Base-by-base conservation (phyloP, 2,329 filamentous ascomycete species). In the Clarireedia monteithiana region DNA sequence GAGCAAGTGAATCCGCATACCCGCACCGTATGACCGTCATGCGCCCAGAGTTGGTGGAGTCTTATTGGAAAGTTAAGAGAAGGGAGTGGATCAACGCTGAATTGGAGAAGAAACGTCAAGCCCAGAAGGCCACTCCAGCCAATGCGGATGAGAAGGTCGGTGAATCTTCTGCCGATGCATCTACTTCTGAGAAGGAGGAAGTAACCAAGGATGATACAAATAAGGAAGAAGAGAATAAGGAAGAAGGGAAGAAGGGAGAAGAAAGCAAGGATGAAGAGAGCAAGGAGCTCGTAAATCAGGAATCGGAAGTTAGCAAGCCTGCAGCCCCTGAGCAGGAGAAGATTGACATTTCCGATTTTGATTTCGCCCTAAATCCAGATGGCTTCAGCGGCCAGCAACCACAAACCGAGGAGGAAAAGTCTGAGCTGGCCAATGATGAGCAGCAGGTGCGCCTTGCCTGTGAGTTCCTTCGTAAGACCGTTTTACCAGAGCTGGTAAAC, bases 1-100 rank as follows among this genome's bases (percentile, higher is more conserved):
- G 53, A 12, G 58, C 61, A 9, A 63, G 58, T 46, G 60, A 66
- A 50, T 62, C 55, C 14, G 55, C 67, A 17, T 99, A 99, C 68
- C 94, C 94, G 47, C 94, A 99, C 72, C 85, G 90, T 47, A 99
- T 99, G 94, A 91, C 94, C 2, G 90, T 96, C 30, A 77, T 99
- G 56, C 84, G 94, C 62, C 84, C 90, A 14, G 94, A 99, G 73
- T 79, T 99, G 30, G 84, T 99, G 20, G 92, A 97, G 65, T 80
- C 85, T 0, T 90, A 92, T 72, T 87, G 87, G 70, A 86, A 91
- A 63, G 77, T 82, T 63, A 95, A 92, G 75, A 87, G 96, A 78
- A 85, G 89, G 60, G 88, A 94, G 67, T 97, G 90, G 77, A 85
- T 96, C 34, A 87, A 88, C 66, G 81, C 79, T 27, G 88, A 96